Percentiles rank a stretch among this genome's conserved stretches.
Evolutionary conservation across 1,284 basidiomycete genomes (phyloP).

Genomic region (Cutaneotrichosporon sp.): DNA sequence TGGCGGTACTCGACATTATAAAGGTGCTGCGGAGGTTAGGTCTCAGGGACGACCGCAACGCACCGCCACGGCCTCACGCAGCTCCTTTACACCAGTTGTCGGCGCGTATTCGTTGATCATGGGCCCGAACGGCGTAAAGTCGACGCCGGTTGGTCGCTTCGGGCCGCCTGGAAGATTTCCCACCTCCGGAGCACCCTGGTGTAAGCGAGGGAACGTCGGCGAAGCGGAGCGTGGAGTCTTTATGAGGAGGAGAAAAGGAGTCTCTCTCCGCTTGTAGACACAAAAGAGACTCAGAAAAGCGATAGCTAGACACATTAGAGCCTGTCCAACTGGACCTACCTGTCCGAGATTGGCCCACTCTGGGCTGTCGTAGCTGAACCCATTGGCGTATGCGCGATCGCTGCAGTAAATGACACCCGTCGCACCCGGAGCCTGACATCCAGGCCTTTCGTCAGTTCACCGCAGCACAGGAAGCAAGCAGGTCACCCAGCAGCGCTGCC

Average conservation of each 20-base stretch:
- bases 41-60: constrained; percentile 47
- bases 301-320: no score
- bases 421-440: constrained; percentile 51
- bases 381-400: constrained; percentile 65
- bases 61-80: constrained; percentile 36
- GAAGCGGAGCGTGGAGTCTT: no score
- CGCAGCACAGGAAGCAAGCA: no score
- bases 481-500: no score
- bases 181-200: constrained; percentile 13
- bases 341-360: constrained; percentile 80
- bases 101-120: constrained; percentile 82
- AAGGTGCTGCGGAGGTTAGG: constrained; percentile 65
- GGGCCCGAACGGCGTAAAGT: constrained; percentile 57
- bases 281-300: no score
- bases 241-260: no score
- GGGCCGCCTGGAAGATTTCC: constrained; percentile 73
- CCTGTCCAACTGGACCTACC: constrained; percentile 21
- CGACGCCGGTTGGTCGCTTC: constrained; percentile 57
- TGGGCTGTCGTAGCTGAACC: constrained; percentile 65
- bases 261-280: no score
- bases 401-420: constrained; percentile 71
- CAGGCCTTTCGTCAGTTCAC: constrained; percentile 43
- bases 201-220: not conserved
- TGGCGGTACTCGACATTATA: constrained; percentile 85
- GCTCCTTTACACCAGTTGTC: constrained; percentile 77